These are phyloP conservation scores for Lipomyces yamadae DNA, from an alignment of 805 yeast genomes.

Conservation along the genomic window DNA sequence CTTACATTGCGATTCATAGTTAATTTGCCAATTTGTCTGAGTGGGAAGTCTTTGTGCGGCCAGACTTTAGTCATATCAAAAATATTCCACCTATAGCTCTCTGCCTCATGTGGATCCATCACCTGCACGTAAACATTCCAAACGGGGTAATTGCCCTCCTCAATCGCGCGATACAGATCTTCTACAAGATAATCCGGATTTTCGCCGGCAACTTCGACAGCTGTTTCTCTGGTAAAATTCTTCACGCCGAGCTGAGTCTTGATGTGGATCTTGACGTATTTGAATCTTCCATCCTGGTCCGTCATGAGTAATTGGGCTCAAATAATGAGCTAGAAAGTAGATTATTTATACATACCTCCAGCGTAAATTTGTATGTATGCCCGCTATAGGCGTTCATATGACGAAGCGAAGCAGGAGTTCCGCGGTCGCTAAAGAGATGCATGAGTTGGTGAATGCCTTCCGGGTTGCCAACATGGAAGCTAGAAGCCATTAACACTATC, in stretches of 20 bases:
- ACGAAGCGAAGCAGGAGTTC: slow-evolving; percentile 76
- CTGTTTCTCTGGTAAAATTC: slow-evolving; percentile 53
- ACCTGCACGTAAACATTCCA: slow-evolving; percentile 87
- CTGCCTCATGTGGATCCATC: slow-evolving; percentile 83
- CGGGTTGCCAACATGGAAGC: slow-evolving; percentile 72
- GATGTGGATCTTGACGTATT: slow-evolving; percentile 79
- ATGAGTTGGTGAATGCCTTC: slow-evolving; percentile 78
- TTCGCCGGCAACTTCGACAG: slow-evolving; percentile 58
- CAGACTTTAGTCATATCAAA: slow-evolving; percentile 91
- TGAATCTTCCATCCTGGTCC: slow-evolving; percentile 51
- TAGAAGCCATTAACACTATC: not conserved
- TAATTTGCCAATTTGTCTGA: slow-evolving; percentile 82
- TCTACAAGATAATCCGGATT: slow-evolving; percentile 83
- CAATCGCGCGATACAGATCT: slow-evolving; percentile 79
- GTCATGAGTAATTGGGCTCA: slow-evolving; percentile 47
- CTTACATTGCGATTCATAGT: slow-evolving; percentile 68
- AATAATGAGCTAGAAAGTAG: slow-evolving; percentile 43
- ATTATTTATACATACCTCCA: slow-evolving; percentile 5
- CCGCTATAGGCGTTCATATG: slow-evolving; percentile 86
- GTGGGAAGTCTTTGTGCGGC: slow-evolving; percentile 86
- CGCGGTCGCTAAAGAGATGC: slow-evolving; percentile 77
- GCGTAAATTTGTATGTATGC: slow-evolving; percentile 81
- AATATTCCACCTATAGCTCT: slow-evolving; percentile 75
- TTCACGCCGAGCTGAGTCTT: slow-evolving; percentile 65
- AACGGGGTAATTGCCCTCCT: slow-evolving; percentile 74